These are phyloP conservation scores for Whalleya microplaca DNA, from an alignment of 2,329 filamentous ascomycete species.

Conservation along the genomic window DNA sequence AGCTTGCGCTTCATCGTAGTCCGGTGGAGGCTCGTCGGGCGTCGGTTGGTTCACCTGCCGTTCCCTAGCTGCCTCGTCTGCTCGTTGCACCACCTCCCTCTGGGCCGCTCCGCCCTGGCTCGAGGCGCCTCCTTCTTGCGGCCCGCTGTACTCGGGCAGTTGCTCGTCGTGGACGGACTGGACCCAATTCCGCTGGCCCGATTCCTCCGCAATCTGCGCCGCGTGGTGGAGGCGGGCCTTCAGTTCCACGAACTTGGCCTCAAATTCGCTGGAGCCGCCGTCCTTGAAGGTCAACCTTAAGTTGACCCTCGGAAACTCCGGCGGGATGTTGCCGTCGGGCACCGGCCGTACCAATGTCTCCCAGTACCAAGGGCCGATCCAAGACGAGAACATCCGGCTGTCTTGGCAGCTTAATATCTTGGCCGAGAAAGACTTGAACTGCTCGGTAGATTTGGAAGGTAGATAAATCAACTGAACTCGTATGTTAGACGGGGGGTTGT, in stretches of 20 bases:
- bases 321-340: constrained; percentile 79
- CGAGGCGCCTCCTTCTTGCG: constrained; percentile 39
- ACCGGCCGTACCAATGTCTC: constrained; percentile 79
- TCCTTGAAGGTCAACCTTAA: constrained; percentile 90
- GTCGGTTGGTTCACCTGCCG: constrained; percentile 39
- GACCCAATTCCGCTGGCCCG: constrained; percentile 56
- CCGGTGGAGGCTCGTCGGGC: constrained; percentile 81
- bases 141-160: constrained; percentile 82
- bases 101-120: constrained; percentile 19
- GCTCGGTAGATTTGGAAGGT: constrained; percentile 67
- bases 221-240: constrained; percentile 83
- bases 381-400: constrained; percentile 82
- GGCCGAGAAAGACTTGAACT: constrained; percentile 85
- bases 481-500: constrained; percentile 16
- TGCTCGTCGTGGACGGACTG: constrained; percentile 77
- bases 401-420: constrained; percentile 88
- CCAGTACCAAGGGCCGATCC: constrained; percentile 94
- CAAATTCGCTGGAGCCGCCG: constrained; percentile 92
- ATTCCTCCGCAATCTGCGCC: constrained; percentile 73
- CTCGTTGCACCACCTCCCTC: constrained; percentile 31
- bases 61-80: constrained; percentile 30
- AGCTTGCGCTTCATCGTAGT: constrained; percentile 90
- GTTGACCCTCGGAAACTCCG: constrained; percentile 73
- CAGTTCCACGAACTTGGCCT: constrained; percentile 78
- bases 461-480: constrained; percentile 78